Evolutionary conservation across 2,329 filamentous ascomycete species (phyloP).

Genomic region (Alternaria postmessia): DNA sequence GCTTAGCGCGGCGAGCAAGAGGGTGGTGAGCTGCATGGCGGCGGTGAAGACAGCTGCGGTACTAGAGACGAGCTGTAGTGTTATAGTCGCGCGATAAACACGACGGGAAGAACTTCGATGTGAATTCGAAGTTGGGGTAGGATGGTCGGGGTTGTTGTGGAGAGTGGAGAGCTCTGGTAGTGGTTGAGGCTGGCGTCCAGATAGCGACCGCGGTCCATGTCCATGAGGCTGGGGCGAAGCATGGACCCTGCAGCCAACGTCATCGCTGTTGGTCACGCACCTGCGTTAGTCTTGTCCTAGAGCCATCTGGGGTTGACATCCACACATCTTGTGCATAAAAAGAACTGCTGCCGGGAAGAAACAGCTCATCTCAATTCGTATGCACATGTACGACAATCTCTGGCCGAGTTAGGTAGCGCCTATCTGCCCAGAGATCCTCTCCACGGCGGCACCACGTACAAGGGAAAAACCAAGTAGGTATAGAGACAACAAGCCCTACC

Average conservation of each 20-base stretch:
- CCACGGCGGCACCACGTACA: no score
- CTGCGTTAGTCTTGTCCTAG: constrained; percentile 5
- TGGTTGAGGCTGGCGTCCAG: constrained; percentile 16
- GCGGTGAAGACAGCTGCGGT: constrained; percentile 4
- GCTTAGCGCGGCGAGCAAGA: constrained; percentile 55
- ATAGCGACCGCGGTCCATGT: constrained; percentile 9
- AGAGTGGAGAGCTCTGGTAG: constrained; percentile 15
- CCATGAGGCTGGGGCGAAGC: constrained; percentile 15
- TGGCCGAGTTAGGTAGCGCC: no score
- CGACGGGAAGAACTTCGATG: background rate
- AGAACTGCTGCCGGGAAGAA: background rate
- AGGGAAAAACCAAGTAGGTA: no score
- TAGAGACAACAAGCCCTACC: no score
- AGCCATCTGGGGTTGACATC: constrained; percentile 1
- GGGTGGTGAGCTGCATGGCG: constrained; percentile 47
- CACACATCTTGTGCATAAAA: background rate
- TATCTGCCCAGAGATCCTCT: no score
- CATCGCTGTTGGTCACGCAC: constrained; percentile 17
- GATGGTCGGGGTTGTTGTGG: constrained; percentile 2
- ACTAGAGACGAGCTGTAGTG: background rate
- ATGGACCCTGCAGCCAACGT: constrained; percentile 17
- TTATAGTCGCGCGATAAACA: background rate
- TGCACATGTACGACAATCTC: no score
- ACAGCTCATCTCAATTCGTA: no score
- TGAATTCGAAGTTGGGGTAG: constrained; percentile 2